phyloP scores from a whole-genome alignment of 129 eudicot genomes.

The Flaveria robusta region DNA sequence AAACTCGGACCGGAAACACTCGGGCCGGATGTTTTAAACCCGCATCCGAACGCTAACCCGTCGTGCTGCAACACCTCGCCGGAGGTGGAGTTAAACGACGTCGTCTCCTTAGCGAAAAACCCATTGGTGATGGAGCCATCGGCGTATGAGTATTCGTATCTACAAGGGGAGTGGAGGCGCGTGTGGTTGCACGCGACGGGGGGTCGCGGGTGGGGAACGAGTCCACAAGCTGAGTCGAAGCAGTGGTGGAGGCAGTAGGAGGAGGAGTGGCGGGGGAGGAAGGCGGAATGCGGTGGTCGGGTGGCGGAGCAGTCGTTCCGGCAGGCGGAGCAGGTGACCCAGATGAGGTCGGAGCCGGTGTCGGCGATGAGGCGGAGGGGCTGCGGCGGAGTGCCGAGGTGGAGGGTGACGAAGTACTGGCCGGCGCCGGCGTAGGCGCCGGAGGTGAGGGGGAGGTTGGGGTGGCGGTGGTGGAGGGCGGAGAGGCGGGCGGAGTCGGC shows the following conservation, averaged over 20 bases:
- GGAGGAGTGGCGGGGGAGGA: conserved; percentile 59
- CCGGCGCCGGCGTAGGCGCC: conserved; percentile 77
- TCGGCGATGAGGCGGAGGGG: conserved; percentile 65
- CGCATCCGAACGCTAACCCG: conserved; percentile 59
- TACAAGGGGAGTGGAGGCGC: conserved; percentile 64
- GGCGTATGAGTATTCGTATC: conserved; percentile 64
- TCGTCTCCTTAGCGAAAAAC: conserved; percentile 55
- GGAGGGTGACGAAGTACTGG: conserved; percentile 67
- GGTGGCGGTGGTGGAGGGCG: conserved; percentile 40
- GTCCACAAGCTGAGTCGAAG: conserved; percentile 47
- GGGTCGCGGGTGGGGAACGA: conserved; percentile 63
- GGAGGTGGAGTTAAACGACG: conserved; percentile 56
- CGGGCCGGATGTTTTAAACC: conserved; percentile 63
- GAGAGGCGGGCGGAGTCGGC: conserved; percentile 63
- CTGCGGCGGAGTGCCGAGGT: conserved; percentile 70
- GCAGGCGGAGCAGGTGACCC: conserved; percentile 81
- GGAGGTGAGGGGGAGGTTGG: conserved; percentile 64
- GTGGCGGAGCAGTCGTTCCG: conserved; percentile 40
- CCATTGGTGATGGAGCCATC: conserved; percentile 69
- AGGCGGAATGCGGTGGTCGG: conserved; percentile 49
- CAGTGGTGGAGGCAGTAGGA: conserved; percentile 64
- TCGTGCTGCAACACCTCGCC: conserved; percentile 37
- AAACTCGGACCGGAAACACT: conserved; percentile 75
- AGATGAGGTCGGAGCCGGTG: conserved; percentile 75
- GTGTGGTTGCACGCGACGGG: conserved; percentile 46